These are phyloP conservation scores for Coccomyxa sp. DNA, from an alignment of 139 green algal genomes.

Conservation along the genomic window DNA sequence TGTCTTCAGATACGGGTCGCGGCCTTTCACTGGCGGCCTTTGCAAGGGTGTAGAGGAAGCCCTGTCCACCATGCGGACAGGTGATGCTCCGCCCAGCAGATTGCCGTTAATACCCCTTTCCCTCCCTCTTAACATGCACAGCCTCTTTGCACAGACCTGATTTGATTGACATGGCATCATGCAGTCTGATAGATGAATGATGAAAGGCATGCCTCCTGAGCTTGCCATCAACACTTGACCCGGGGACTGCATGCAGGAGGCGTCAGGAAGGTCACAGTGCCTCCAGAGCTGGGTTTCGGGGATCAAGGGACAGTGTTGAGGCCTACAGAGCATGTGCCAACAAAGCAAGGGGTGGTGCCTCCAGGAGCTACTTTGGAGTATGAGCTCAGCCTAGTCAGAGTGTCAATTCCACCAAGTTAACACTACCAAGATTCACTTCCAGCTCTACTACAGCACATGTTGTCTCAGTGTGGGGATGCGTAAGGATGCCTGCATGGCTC, in stretches of 20 bases:
- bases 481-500: too few relatives aligned
- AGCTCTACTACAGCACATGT: too few relatives aligned
- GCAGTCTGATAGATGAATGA: too few relatives aligned
- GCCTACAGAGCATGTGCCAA: constrained; percentile 65
- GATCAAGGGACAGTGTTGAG: constrained; percentile 53
- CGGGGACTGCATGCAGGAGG: constrained; percentile 36
- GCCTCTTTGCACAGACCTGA: too few relatives aligned
- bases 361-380: constrained; percentile 62
- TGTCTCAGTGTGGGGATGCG: too few relatives aligned
- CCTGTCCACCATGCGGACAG: constrained; percentile 66
- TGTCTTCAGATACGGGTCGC: constrained; percentile 63
- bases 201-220: too few relatives aligned
- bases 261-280: constrained; percentile 59
- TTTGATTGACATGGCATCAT: too few relatives aligned
- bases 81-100: not conserved
- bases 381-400: constrained; percentile 62
- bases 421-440: too few relatives aligned
- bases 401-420: constrained; percentile 66
- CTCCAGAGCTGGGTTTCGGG: constrained; percentile 70
- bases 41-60: constrained; percentile 68
- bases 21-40: constrained; percentile 73
- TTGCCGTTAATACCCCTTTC: not conserved
- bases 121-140: too few relatives aligned
- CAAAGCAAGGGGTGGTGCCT: constrained; percentile 72
- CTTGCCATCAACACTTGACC: not conserved